Evolutionary conservation across 164 flowering plant genomes (phyloP), one percentile per base, ranked within the genome.

Genomic region (Vitis amurensis): DNA sequence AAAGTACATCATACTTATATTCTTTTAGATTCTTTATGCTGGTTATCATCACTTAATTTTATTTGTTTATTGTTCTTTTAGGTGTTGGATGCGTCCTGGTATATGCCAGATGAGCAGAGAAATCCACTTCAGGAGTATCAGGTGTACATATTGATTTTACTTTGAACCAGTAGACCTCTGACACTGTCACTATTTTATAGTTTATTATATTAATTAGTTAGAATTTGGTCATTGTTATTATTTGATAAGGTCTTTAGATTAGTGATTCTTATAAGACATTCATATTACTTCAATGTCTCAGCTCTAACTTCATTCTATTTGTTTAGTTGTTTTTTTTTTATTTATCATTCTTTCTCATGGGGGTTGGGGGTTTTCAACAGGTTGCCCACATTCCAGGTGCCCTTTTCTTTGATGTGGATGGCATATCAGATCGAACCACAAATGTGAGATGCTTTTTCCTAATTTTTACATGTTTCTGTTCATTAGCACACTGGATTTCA

Each of bases 61-160:
- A 0, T 68, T 4, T 55, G 19, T 27, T 9, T 51, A 44, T 52
- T 9, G 8, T 69, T 10, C n/a, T 59, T 57, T 56, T 64, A 15
- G 99, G 94, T 96, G 51, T 74, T 96, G 83, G 99, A 96, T 88
- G 98, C 98, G 52, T 96, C 99, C 23, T 96, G 99, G 99, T 96
- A 96, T 84, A 96, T 96, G 99, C 98, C 99, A 63, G 87, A 91
- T 71, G 99, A 96, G 81, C 90, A 93, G 74, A 82, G 99, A 60
- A 90, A 93, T 78, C 98, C 99, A 56, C 78, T 96, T 78, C 98
- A 96, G 81, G 99, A 96, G 64, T 96, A 90, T 67, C 95, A 96
- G 97, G 99, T 93, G 51, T 58, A 30, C 16, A 37, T 53, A 37
- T n/a, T 71, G 61, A 17, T 29, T 29, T 68, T 16, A 7, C 29